Evolutionary conservation across 2,329 filamentous ascomycete species (phyloP), one percentile per base, ranked within the genome.

Genomic region (Coniochaeta prunicola): DNA sequence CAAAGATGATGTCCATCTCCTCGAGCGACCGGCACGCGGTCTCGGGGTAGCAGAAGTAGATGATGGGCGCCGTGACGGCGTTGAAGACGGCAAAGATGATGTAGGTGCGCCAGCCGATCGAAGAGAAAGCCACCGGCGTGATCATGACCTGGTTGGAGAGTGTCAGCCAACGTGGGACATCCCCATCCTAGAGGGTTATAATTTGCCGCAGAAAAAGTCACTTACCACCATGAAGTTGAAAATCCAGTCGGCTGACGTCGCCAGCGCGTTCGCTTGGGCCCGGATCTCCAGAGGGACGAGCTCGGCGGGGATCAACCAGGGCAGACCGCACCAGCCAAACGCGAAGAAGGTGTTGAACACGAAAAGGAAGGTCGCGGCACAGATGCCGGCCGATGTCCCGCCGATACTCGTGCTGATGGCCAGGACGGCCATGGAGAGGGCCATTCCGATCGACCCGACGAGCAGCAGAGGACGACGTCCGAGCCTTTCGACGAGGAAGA

Each of bases 331-430:
- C 79, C 83, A 87, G 0, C 83, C 85, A 0, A 85, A 84, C 34
- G 85, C 86, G 62, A 88, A 89, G 58, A 84, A 85, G 4, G 84
- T 83, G 65, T 89, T 89, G 71, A 88, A 89, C 2, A 84, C 79
- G 72, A 89, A 89, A 13, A 89, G 72, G 59, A 85, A 86, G 1
- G 85, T 85, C 0, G 87, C 84, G 34, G 87, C 87, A 67, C 30
- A 24, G 4, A 30, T 24, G 24, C 15, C 9, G 50, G 5, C 10
- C 30, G 21, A 31, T 12, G 15, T 7, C 24, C 88, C 89, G 2
- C 85, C 84, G 7, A 85, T 76, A 0, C 83, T 71, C 0, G 77
- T 78, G 1, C 78, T 80, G 0, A 84, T 83, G 48, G 88, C 88
- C n/a, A 90, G 84, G 61, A 91, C 75, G 0, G 78, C 83, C 64